A percentile compares a stretch with the other conserved stretches of the same genome.
These are phyloP conservation scores for Sporothrix sp. DNA, from an alignment of 2,329 filamentous ascomycete genomes.

Conservation along the genomic window DNA sequence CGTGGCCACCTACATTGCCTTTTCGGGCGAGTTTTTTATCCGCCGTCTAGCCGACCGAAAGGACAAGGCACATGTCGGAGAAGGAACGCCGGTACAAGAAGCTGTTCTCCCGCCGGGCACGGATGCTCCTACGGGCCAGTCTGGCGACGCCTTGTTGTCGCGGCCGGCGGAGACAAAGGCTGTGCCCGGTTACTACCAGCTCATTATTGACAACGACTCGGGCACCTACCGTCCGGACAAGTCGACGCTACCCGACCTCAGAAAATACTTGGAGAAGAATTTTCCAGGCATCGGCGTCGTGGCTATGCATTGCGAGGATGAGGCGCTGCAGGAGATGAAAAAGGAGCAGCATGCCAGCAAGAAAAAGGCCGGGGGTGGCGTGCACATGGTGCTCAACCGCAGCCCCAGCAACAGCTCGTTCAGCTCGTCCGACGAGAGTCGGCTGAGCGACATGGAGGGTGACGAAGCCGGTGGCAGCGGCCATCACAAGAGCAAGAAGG, in stretches of 20 bases:
- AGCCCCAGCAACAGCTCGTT: slow-evolving; percentile 40
- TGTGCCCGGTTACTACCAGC: slow-evolving; percentile 61
- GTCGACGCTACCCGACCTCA: slow-evolving; percentile 60
- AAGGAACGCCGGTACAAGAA: too few relatives aligned
- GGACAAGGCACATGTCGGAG: slow-evolving; percentile 16
- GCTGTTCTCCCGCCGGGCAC: too few relatives aligned
- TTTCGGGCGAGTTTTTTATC: slow-evolving; percentile 87
- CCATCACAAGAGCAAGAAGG: slow-evolving; percentile 36
- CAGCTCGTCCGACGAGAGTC: slow-evolving; percentile 44
- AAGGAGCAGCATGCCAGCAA: slow-evolving; percentile 63
- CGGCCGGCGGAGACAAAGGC: too few relatives aligned
- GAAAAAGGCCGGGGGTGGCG: slow-evolving; percentile 45
- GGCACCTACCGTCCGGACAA: slow-evolving; percentile 88
- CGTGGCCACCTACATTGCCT: slow-evolving; percentile 84
- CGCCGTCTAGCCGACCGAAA: slow-evolving; percentile 50
- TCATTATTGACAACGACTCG: slow-evolving; percentile 90
- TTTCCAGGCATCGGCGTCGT: slow-evolving; percentile 69
- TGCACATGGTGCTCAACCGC: slow-evolving; percentile 48
- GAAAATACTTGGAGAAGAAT: slow-evolving; percentile 58
- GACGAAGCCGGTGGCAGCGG: slow-evolving; percentile 19
- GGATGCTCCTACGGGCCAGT: too few relatives aligned
- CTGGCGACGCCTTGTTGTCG: too few relatives aligned
- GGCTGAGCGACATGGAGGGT: slow-evolving; percentile 28
- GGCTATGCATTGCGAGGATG: slow-evolving; percentile 68
- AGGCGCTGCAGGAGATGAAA: slow-evolving; percentile 66